Percentiles rank a stretch among this genome's conserved stretches.
Conservation (phyloP, 202 grass and related monocot genomes). For the Dendrocalamus latiflorus region DNA sequence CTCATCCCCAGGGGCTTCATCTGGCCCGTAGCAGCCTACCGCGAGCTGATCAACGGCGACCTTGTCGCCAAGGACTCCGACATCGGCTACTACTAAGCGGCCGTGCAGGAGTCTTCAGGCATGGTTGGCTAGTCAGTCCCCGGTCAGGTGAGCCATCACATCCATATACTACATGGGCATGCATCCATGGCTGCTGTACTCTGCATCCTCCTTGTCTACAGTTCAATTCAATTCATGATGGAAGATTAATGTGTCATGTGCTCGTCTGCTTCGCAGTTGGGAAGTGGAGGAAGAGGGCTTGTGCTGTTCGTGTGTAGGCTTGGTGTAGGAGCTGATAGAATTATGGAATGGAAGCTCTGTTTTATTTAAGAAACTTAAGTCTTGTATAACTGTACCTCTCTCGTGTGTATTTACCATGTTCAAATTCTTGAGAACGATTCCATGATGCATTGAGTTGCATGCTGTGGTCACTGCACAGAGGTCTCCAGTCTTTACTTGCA, state of each 20-base stretch:
- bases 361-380: slow-evolving; percentile 35
- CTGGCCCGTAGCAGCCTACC: slow-evolving; percentile 86
- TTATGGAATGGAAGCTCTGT: slow-evolving; percentile 20
- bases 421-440: slow-evolving; percentile 25
- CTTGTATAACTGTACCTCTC: slow-evolving; percentile 36
- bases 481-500: not conserved
- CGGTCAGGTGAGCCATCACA: not conserved
- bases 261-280: slow-evolving; percentile 16
- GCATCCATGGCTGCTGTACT: not conserved
- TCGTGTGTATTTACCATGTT: slow-evolving; percentile 33
- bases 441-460: slow-evolving; percentile 12
- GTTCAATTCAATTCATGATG: not conserved
- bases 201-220: not conserved
- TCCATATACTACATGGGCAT: not conserved
- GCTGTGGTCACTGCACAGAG: not conserved
- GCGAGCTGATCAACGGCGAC: slow-evolving; percentile 73
- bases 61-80: slow-evolving; percentile 75
- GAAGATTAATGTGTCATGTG: not conserved
- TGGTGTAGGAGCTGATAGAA: slow-evolving; percentile 29
- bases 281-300: slow-evolving; percentile 6
- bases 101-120: not conserved
- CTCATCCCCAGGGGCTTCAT: slow-evolving; percentile 83
- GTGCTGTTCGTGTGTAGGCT: not conserved
- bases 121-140: slow-evolving; percentile 12
- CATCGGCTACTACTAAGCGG: slow-evolving; percentile 39